phyloP scores from a whole-genome alignment of 164 flowering plant species.

The Nelumbo lutea region DNA sequence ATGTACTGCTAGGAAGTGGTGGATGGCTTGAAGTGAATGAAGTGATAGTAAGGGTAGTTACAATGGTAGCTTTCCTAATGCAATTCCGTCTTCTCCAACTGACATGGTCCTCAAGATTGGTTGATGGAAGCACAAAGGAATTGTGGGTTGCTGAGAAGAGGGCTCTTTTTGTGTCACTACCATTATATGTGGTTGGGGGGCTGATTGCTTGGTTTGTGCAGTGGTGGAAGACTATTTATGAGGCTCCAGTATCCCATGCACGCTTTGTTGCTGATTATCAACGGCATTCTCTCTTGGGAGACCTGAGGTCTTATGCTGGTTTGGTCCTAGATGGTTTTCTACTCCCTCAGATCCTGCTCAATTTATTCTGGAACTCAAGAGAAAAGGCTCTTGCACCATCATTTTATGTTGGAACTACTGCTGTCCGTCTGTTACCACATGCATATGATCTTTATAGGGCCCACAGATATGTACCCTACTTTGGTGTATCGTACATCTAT shows the following conservation, averaged over 20 bases:
- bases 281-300: constrained; percentile 30
- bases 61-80: constrained; percentile 50
- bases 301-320: constrained; percentile 56
- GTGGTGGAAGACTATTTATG: constrained; percentile 13
- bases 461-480: constrained; percentile 14
- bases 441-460: constrained; percentile 61
- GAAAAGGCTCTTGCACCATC: constrained; percentile 37
- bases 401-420: constrained; percentile 55
- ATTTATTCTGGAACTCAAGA: constrained; percentile 34
- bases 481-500: constrained; percentile 31
- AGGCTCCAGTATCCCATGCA: constrained; percentile 1
- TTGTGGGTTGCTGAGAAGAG: constrained; percentile 43
- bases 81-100: constrained; percentile 55
- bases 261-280: not conserved
- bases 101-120: constrained; percentile 38
- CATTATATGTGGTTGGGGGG: constrained; percentile 37
- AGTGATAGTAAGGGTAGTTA: constrained; percentile 42
- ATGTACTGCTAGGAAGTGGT: constrained; percentile 23
- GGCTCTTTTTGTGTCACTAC: constrained; percentile 27
- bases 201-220: constrained; percentile 32
- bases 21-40: constrained; percentile 55
- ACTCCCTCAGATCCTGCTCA: constrained; percentile 60
- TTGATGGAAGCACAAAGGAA: constrained; percentile 22
- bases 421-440: constrained; percentile 52
- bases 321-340: constrained; percentile 61